phyloP scores from a whole-genome alignment of 106 monocot species.

The Acanthochlamys bracteata region DNA sequence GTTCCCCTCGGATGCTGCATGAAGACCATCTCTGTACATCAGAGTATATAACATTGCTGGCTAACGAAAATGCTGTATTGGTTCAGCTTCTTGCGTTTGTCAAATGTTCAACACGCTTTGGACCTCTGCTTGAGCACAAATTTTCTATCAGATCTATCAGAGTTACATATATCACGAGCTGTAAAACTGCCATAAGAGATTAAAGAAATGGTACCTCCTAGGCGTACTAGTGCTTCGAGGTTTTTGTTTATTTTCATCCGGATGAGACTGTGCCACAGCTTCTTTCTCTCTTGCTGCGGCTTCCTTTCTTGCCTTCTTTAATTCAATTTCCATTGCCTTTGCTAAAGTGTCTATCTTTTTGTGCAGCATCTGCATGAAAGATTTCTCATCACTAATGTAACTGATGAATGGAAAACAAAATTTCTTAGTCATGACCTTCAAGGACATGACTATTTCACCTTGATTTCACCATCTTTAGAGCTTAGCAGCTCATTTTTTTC shows the following conservation, averaged over 20 bases:
- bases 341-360: conserved; percentile 25
- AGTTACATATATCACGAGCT: too few species aligned
- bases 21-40: too few species aligned
- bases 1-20: too few species aligned
- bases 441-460: conserved; percentile 16
- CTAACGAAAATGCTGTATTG: background rate
- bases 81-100: conserved; percentile 10
- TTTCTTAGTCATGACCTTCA: background rate
- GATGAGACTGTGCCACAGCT: background rate
- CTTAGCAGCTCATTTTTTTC: conserved; percentile 22
- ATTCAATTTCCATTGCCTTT: conserved; percentile 27
- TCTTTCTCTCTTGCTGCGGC: conserved; percentile 27
- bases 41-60: background rate
- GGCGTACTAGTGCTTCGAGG: conserved; percentile 1
- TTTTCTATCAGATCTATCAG: too few species aligned
- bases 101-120: background rate
- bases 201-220: conserved; percentile 12
- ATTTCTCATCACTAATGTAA: background rate
- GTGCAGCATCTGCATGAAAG: conserved; percentile 20
- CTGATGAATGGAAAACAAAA: too few species aligned
- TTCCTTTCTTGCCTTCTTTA: conserved; percentile 27
- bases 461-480: conserved; percentile 32
- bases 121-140: conserved; percentile 1
- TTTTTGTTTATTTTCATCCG: conserved; percentile 17
- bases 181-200: too few species aligned